Evolutionary conservation across 805 yeast species (phyloP).

Genomic region (Hanseniaspora meyeri): DNA sequence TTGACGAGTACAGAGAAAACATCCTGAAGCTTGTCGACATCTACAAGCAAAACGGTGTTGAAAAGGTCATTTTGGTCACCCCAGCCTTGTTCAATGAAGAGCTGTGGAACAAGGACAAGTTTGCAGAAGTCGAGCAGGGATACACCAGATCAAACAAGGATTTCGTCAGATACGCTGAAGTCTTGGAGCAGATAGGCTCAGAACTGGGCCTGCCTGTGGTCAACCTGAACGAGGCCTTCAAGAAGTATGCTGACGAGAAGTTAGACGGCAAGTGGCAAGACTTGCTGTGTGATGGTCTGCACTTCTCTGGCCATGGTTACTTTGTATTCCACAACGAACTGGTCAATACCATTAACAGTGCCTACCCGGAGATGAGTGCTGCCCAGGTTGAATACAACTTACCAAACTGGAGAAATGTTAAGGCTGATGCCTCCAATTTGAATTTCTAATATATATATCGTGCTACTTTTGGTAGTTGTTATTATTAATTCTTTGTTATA

Average conservation of each 20-base stretch:
- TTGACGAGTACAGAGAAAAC: conserved; percentile 40
- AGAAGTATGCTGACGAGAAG: conserved; percentile 18
- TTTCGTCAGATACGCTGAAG: conserved; percentile 41
- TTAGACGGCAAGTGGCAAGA: conserved; percentile 32
- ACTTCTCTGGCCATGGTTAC: conserved; percentile 46
- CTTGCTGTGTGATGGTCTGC: conserved; percentile 45
- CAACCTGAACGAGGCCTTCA: conserved; percentile 39
- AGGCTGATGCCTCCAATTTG: conserved; percentile 20
- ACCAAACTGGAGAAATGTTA: conserved; percentile 34
- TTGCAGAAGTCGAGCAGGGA: conserved; percentile 30
- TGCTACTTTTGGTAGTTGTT: too few relatives aligned
- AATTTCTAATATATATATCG: neutral
- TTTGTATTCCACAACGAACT: conserved; percentile 36
- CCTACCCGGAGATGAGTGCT: conserved; percentile 40
- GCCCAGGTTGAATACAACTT: conserved; percentile 29
- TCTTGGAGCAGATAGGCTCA: conserved; percentile 35
- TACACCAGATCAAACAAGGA: conserved; percentile 35
- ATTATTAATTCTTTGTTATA: too few relatives aligned
- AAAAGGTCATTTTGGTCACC: conserved; percentile 44
- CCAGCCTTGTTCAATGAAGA: conserved; percentile 47
- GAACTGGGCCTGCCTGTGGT: conserved; percentile 44
- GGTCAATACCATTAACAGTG: conserved; percentile 27
- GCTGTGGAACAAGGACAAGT: conserved; percentile 29
- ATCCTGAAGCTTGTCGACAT: conserved; percentile 32
- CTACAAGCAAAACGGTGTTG: conserved; percentile 32